phyloP scores from a whole-genome alignment of 1,139 yeast species.

The Yamadazyma epiphylla region DNA sequence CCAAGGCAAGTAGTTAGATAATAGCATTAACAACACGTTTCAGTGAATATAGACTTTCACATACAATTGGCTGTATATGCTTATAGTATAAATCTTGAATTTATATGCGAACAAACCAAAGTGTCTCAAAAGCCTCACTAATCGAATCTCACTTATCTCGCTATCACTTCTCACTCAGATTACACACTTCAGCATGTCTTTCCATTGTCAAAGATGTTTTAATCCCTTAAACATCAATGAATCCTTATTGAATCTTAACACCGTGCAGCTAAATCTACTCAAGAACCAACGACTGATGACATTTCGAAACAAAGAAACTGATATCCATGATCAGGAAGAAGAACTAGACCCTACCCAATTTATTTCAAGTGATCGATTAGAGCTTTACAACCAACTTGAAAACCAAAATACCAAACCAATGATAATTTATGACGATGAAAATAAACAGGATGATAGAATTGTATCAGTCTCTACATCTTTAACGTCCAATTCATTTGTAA shows the following conservation, averaged over 20 bases:
- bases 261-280: conserved; percentile 32
- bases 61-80: too few species aligned
- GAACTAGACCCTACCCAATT: conserved; percentile 25
- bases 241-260: conserved; percentile 24
- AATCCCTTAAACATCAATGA: conserved; percentile 27
- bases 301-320: background rate
- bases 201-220: conserved; percentile 34
- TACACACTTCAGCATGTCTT: too few species aligned
- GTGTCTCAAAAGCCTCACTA: too few species aligned
- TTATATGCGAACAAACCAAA: too few species aligned
- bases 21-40: too few species aligned
- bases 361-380: conserved; percentile 30
- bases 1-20: too few species aligned
- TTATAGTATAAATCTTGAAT: too few species aligned
- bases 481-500: conserved; percentile 30
- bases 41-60: too few species aligned
- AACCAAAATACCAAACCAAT: conserved; percentile 16
- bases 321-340: conserved; percentile 8
- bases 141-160: conserved; percentile 1
- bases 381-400: conserved; percentile 19
- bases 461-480: conserved; percentile 13
- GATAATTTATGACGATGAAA: conserved; percentile 11
- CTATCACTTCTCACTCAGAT: too few species aligned
- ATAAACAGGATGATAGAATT: conserved; percentile 14
- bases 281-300: conserved; percentile 14